Evolutionary conservation across 2,329 filamentous ascomycete genomes (phyloP), one percentile per base, ranked within the genome.

Genomic region (Sclerotinia sclerotiorum): DNA sequence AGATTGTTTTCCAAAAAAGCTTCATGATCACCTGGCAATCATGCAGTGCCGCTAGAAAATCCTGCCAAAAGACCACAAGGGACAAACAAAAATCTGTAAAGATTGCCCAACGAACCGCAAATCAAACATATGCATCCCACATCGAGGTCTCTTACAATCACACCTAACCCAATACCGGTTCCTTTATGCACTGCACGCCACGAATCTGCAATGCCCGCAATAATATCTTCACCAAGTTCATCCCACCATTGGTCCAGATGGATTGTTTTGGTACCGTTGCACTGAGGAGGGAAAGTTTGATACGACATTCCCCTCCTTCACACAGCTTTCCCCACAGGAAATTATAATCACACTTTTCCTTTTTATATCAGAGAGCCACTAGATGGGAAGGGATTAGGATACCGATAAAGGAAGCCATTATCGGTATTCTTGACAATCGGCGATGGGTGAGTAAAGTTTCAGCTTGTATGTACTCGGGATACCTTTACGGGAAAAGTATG

Each of bases 261-360:
- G 24, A 19, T 46, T 60, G 24, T 19, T 60, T n/a, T 48, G 24
- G 42, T 32, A 8, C 24, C 46, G 24, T 46, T 42, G 42, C 44
- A 60, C 39, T 11, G 13, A 29, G 24, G 27, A 29, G 19, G 57
- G 57, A 32, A 46, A 60, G 15, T 15, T 46, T 32, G 57, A 60
- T 32, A 21, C 42, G 27, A 48, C 57, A 32, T 61, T 21, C 42
- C 57, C 57, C 42, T 61, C 57, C 44, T 48, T 61, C 57, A 48
- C 42, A 48, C 57, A 27, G 57, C 57, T 61, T 21, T 27, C 42
- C 42, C 57, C 57, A 61, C 57, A 48, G 57, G 27, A 61, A 61
- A 48, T n/a, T 24, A 1, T 24, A n/a, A 11, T 61, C 57, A 61
- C 57, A 32, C 57, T 61, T 61, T 61, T 29, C n/a, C 5, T 29